Evolutionary conservation across 768 basidiomycete genomes (phyloP).

Genomic region (Ramaria rubella): DNA sequence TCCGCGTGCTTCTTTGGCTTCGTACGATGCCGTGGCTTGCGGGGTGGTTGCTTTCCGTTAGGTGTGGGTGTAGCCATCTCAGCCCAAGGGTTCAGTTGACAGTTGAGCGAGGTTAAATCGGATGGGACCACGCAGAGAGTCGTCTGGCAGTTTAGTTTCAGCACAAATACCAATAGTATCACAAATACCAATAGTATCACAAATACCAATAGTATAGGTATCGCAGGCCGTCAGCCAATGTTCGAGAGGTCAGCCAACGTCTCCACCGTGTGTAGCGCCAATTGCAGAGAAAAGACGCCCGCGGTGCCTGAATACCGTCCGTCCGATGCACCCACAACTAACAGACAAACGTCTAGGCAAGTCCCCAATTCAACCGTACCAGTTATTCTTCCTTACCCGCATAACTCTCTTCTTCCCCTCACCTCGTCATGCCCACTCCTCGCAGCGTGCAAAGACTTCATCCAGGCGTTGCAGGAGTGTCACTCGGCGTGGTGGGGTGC

Average conservation of each 20-base stretch:
- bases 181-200: not conserved
- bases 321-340: slow-evolving; percentile 62
- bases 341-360: slow-evolving; percentile 55
- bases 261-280: too few relatives aligned
- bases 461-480: slow-evolving; percentile 68
- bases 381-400: slow-evolving; percentile 5
- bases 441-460: slow-evolving; percentile 68
- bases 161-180: not conserved
- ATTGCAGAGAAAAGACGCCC: not conserved
- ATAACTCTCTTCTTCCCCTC: not conserved
- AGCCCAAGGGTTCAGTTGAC: too few relatives aligned
- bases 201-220: too few relatives aligned
- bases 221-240: too few relatives aligned
- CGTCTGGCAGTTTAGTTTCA: too few relatives aligned
- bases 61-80: not conserved
- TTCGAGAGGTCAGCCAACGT: too few relatives aligned
- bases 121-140: too few relatives aligned
- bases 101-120: not conserved
- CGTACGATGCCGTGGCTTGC: not conserved
- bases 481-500: slow-evolving; percentile 58
- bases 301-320: not conserved
- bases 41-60: not conserved
- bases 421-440: slow-evolving; percentile 11
- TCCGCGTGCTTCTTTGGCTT: not conserved
- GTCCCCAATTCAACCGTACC: slow-evolving; percentile 12